Evolutionary conservation across 495 filamentous ascomycete species (phyloP).

Genomic region (Aspergillus sparsus): DNA sequence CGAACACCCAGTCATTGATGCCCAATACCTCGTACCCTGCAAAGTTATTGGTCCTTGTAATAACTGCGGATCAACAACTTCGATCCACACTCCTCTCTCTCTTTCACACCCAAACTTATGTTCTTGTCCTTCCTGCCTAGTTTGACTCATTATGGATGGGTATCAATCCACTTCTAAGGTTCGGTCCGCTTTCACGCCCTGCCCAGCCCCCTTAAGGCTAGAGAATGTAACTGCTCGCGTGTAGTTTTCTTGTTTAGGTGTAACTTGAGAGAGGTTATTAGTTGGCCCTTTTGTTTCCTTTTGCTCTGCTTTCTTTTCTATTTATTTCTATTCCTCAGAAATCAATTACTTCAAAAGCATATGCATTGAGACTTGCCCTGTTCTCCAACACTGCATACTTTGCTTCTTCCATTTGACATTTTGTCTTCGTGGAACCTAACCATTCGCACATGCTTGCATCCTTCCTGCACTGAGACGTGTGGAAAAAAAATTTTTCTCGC

Average conservation of each 20-base stretch:
- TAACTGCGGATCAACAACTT: constrained; percentile 30
- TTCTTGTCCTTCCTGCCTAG: constrained; percentile 25
- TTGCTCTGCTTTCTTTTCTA: constrained; percentile 13
- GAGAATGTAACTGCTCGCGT: constrained; percentile 21
- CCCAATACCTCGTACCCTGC: constrained; percentile 38
- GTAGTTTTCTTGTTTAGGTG: constrained; percentile 22
- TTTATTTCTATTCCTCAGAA: constrained; percentile 21
- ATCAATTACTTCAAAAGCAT: constrained; percentile 26
- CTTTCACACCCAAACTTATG: constrained; percentile 26
- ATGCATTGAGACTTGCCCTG: constrained; percentile 22
- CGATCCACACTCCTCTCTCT: constrained; percentile 27
- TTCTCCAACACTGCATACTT: constrained; percentile 31
- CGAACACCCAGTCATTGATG: constrained; percentile 37
- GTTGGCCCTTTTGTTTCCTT: constrained; percentile 21
- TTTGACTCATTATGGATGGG: constrained; percentile 30
- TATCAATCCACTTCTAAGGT: constrained; percentile 33
- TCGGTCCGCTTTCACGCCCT: constrained; percentile 30
- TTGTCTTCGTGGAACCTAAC: constrained; percentile 38
- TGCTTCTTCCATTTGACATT: constrained; percentile 24
- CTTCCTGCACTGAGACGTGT: constrained; percentile 27
- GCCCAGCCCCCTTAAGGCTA: constrained; percentile 29
- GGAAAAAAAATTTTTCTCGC: constrained; percentile 20
- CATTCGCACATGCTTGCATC: constrained; percentile 40
- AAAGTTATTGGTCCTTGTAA: constrained; percentile 35
- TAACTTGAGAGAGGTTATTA: constrained; percentile 27